A percentile compares a stretch with the other conserved stretches of the same genome.
Conservation (phyloP, 2,329 filamentous ascomycete genomes). For the Fusarium sororula region DNA sequence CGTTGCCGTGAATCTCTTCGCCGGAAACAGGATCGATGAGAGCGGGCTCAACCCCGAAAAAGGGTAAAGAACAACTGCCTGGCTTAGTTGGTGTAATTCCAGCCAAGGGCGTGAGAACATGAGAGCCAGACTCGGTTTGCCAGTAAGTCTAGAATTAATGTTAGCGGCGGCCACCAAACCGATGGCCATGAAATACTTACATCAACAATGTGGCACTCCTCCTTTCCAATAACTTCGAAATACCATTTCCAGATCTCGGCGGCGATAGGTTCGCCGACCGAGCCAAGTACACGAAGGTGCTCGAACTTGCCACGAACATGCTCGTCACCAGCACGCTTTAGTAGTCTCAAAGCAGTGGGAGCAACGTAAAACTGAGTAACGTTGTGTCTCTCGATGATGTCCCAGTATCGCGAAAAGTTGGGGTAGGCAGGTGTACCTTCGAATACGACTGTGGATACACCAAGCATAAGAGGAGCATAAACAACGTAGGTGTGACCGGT, state of each 20-base stretch:
- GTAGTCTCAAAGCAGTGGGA: conserved; percentile 87
- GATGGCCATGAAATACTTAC: conserved; percentile 66
- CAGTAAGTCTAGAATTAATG: conserved; percentile 82
- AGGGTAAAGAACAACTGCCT: conserved; percentile 92
- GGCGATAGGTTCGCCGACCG: conserved; percentile 96
- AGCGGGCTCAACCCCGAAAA: conserved; percentile 97
- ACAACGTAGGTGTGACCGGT: conserved; percentile 99
- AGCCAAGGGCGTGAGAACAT: conserved; percentile 93
- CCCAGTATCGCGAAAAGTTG: conserved; percentile 98
- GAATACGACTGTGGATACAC: conserved; percentile 94
- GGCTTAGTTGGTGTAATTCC: conserved; percentile 97
- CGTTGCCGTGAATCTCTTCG: conserved; percentile 91
- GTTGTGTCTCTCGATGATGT: conserved; percentile 93
- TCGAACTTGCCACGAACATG: conserved; percentile 92
- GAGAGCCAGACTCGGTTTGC: conserved; percentile 98
- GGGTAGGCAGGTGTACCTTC: conserved; percentile 98
- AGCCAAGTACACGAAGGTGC: conserved; percentile 87
- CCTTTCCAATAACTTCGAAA: conserved; percentile 92
- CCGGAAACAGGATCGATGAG: conserved; percentile 97
- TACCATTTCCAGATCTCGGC: conserved; percentile 99
- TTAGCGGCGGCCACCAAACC: conserved; percentile 11
- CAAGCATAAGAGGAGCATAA: conserved; percentile 91
- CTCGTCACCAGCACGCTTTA: conserved; percentile 95
- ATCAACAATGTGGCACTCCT: conserved; percentile 92
- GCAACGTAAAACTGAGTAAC: conserved; percentile 99